These are phyloP conservation scores for Cyclotella choctawhatcheeana DNA, from an alignment of 108 stramenopile genomes.

Conservation along the genomic window DNA sequence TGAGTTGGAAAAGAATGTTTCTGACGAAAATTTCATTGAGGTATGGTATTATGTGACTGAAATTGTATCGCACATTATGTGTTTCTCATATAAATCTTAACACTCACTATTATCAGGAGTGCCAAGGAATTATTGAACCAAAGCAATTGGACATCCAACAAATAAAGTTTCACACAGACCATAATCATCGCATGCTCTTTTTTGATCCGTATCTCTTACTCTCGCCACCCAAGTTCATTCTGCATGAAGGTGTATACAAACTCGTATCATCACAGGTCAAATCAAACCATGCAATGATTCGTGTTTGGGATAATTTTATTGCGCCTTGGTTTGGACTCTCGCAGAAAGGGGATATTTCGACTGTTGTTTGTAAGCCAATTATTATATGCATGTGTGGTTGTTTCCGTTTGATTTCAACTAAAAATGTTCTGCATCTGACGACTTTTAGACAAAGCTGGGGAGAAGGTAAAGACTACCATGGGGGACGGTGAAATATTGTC, in stretches of 20 bases:
- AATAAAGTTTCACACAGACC: conserved; percentile 47
- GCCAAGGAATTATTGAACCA: conserved; percentile 62
- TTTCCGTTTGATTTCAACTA: conserved; percentile 38
- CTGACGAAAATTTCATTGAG: conserved; percentile 59
- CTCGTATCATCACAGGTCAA: conserved; percentile 45
- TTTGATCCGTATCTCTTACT: conserved; percentile 72
- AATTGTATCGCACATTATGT: neutral
- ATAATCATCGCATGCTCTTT: conserved; percentile 56
- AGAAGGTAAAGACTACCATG: conserved; percentile 71
- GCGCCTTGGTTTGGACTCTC: conserved; percentile 78
- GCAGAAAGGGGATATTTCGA: conserved; percentile 51
- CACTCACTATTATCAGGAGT: conserved; percentile 50
- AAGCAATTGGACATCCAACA: conserved; percentile 46
- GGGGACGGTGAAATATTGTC: conserved; percentile 78
- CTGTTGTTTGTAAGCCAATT: neutral
- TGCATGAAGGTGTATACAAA: conserved; percentile 62
- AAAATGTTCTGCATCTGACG: conserved; percentile 1
- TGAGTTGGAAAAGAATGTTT: conserved; percentile 68
- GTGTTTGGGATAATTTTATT: conserved; percentile 81
- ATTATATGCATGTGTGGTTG: neutral
- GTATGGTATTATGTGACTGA: conserved; percentile 6
- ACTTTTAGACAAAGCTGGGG: conserved; percentile 62
- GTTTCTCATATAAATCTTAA: neutral
- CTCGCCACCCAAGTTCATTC: conserved; percentile 47
- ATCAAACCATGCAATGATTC: conserved; percentile 52